These are phyloP conservation scores for Mollisia scopiformis DNA, from an alignment of 2,329 filamentous ascomycete genomes.

Conservation along the genomic window DNA sequence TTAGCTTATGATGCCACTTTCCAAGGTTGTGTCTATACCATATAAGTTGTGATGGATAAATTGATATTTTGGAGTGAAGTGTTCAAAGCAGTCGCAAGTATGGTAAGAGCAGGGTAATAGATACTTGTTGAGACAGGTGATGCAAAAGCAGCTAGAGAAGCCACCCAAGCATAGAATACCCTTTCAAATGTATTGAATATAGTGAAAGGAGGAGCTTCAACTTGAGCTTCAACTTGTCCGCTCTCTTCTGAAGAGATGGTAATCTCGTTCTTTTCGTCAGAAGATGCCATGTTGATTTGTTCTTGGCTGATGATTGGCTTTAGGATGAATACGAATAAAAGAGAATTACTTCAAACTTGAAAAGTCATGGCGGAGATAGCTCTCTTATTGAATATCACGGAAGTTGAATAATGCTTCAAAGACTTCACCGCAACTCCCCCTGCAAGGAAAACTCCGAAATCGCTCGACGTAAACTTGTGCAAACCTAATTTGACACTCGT, in stretches of 20 bases:
- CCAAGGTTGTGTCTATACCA: constrained; percentile 3
- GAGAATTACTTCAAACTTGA: not conserved
- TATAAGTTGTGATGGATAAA: constrained; percentile 21
- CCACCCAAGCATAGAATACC: not conserved
- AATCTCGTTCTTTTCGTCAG: not conserved
- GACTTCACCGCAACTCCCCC: not conserved
- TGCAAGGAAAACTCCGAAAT: not conserved
- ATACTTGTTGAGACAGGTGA: constrained; percentile 21
- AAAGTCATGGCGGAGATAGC: not conserved
- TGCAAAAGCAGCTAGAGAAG: constrained; percentile 16
- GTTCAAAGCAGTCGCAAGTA: constrained; percentile 17
- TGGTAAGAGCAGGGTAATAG: constrained; percentile 24
- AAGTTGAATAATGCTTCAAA: not conserved
- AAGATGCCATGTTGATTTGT: not conserved
- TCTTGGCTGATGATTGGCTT: not conserved
- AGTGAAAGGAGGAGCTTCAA: not conserved
- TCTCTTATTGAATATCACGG: not conserved
- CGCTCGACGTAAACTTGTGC: not conserved
- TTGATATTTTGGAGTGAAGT: constrained; percentile 18
- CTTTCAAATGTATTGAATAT: not conserved
- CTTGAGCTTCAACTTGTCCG: no score
- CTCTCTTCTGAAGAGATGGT: not conserved
- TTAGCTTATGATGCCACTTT: not conserved
- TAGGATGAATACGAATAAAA: not conserved
- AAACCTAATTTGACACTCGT: no score